phyloP scores from a whole-genome alignment of 805 yeast genomes.

The Candida alai region DNA sequence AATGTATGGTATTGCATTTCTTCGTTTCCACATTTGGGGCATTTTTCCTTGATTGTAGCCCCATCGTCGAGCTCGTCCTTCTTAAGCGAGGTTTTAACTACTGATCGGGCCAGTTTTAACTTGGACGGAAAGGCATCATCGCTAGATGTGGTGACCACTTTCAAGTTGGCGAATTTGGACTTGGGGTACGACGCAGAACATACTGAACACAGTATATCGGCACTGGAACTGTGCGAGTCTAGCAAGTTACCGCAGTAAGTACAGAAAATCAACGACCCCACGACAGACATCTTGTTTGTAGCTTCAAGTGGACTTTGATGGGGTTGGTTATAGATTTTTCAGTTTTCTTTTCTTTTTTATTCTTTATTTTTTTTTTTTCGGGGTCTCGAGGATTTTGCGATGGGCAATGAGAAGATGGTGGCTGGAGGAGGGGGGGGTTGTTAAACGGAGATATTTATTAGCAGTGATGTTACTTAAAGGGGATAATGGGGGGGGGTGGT shows the following conservation, averaged over 20 bases:
- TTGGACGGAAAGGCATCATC: conserved; percentile 93
- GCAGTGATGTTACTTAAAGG: too few species aligned
- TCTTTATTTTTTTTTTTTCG: too few species aligned
- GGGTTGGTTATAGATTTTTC: too few species aligned
- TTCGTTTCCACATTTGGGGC: conserved; percentile 98
- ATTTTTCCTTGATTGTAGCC: conserved; percentile 93
- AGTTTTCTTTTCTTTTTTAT: too few species aligned
- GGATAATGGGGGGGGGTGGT: too few species aligned
- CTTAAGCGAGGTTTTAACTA: conserved; percentile 80
- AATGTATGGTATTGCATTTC: conserved; percentile 98
- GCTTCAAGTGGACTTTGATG: too few species aligned
- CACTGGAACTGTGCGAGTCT: conserved; percentile 54
- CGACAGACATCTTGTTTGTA: conserved; percentile 68
- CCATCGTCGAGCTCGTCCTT: conserved; percentile 85
- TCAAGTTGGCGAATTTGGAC: conserved; percentile 64
- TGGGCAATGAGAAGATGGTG: conserved; percentile 1
- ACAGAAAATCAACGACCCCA: conserved; percentile 94
- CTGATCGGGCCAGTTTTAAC: conserved; percentile 75
- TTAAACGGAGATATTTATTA: too few species aligned
- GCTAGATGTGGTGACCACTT: conserved; percentile 83
- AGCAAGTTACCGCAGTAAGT: conserved; percentile 87
- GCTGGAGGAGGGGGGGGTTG: conserved; percentile 1
- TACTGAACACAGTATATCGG: conserved; percentile 53
- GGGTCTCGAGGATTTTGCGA: too few species aligned
- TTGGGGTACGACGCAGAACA: conserved; percentile 44